phyloP scores from a whole-genome alignment of 306 rosid species.

The Rosa lucieae region DNA sequence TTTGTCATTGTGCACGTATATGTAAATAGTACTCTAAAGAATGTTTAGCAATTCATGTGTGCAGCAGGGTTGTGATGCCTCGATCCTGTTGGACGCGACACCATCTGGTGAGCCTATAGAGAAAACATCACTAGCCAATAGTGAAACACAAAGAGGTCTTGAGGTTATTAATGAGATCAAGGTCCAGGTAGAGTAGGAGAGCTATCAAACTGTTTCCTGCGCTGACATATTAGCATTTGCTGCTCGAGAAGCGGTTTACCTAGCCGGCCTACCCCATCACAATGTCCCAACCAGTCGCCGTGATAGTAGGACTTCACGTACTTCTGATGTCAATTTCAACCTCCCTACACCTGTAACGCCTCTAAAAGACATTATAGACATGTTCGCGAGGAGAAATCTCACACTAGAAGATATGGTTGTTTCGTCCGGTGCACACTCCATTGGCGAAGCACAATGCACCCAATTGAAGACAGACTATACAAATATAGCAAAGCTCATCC shows the following conservation, averaged over 20 bases:
- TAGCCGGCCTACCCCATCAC: conserved; percentile 33
- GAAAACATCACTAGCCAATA: conserved; percentile 47
- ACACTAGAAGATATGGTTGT: conserved; percentile 49
- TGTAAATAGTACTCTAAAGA: background rate
- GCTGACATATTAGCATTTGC: conserved; percentile 56
- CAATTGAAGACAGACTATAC: too few relatives aligned
- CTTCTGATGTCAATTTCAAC: conserved; percentile 21
- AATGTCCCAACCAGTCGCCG: conserved; percentile 45
- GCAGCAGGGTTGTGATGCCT: conserved; percentile 77
- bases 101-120: conserved; percentile 41
- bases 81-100: conserved; percentile 55
- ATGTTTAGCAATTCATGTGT: background rate
- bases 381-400: conserved; percentile 44
- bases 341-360: conserved; percentile 38
- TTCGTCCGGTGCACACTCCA: conserved; percentile 35
- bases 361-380: conserved; percentile 10
- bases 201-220: conserved; percentile 65
- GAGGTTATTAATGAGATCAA: conserved; percentile 64
- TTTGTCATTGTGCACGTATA: background rate
- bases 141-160: conserved; percentile 36
- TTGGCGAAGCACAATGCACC: too few relatives aligned
- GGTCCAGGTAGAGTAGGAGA: conserved; percentile 39
- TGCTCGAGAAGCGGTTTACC: conserved; percentile 32
- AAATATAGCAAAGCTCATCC: too few relatives aligned
- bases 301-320: conserved; percentile 44